Evolutionary conservation across 768 basidiomycete genomes (phyloP).

Genomic region (Cubamyces lactineus): DNA sequence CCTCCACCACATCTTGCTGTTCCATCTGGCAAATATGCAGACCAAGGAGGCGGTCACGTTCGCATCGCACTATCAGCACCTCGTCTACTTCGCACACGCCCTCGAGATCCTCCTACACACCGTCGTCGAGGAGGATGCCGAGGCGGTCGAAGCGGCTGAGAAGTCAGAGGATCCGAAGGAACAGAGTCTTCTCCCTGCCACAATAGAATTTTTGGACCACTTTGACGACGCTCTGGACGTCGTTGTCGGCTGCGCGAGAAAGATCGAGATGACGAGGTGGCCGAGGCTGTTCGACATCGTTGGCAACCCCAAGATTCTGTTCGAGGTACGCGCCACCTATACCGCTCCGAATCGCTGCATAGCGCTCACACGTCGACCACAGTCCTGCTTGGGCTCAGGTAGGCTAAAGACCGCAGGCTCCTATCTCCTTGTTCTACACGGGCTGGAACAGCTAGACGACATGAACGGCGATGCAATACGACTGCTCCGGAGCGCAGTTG

Average conservation of each 20-base stretch:
- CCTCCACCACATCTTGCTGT: conserved; percentile 86
- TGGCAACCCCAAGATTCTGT: conserved; percentile 86
- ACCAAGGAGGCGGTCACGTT: conserved; percentile 82
- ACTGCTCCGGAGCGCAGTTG: conserved; percentile 75
- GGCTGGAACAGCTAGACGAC: conserved; percentile 87
- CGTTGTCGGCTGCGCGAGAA: conserved; percentile 93
- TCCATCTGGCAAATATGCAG: conserved; percentile 68
- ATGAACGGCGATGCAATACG: conserved; percentile 79
- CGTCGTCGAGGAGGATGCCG: conserved; percentile 84
- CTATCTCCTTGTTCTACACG: conserved; percentile 92
- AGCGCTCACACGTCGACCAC: neutral
- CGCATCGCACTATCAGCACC: conserved; percentile 81
- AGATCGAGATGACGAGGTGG: conserved; percentile 95
- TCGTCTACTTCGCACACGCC: conserved; percentile 92
- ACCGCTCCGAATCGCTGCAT: neutral
- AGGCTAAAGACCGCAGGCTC: conserved; percentile 88
- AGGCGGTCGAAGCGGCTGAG: conserved; percentile 32
- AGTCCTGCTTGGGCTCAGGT: conserved; percentile 76
- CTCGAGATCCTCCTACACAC: conserved; percentile 94
- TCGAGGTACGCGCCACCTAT: conserved; percentile 66
- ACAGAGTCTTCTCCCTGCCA: conserved; percentile 58
- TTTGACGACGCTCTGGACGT: conserved; percentile 92
- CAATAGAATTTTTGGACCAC: conserved; percentile 91
- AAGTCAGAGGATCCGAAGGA: conserved; percentile 25
- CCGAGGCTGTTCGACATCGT: conserved; percentile 85